phyloP scores from a whole-genome alignment of 2,329 filamentous ascomycete genomes.

The Colletotrichum tamarilloi region DNA sequence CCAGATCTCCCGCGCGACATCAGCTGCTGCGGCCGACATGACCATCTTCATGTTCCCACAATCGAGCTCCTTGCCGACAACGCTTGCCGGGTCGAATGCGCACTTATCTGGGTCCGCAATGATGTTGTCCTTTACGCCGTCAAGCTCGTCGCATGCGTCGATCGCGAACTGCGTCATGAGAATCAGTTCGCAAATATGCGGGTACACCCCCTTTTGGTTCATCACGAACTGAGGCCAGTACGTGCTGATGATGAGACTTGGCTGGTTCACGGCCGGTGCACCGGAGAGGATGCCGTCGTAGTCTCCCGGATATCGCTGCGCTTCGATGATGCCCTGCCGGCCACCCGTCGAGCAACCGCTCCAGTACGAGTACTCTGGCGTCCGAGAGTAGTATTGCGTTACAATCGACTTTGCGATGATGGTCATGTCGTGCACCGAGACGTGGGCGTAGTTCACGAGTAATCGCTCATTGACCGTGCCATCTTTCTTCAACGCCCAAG shows the following conservation, averaged over 20 bases:
- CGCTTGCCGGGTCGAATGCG: constrained; percentile 40
- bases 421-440: constrained; percentile 44
- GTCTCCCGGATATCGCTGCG: constrained; percentile 62
- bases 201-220: constrained; percentile 27
- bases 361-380: constrained; percentile 59
- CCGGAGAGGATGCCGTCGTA: constrained; percentile 66
- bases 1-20: constrained; percentile 30
- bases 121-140: constrained; percentile 31
- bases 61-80: constrained; percentile 33
- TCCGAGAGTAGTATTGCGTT: constrained; percentile 57
- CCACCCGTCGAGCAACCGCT: constrained; percentile 66
- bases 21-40: constrained; percentile 27
- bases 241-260: constrained; percentile 31
- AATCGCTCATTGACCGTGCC: constrained; percentile 33
- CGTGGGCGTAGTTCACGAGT: constrained; percentile 28
- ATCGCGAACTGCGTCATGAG: constrained; percentile 42
- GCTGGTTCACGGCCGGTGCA: constrained; percentile 51
- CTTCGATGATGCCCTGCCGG: constrained; percentile 64
- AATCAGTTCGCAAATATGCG: constrained; percentile 40
- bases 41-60: constrained; percentile 41
- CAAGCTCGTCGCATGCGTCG: constrained; percentile 33
- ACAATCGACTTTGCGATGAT: constrained; percentile 60
- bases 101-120: constrained; percentile 30
- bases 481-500: constrained; percentile 37
- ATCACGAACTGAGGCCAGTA: constrained; percentile 37